Conservation (phyloP, 1,139 yeast species). For the Candida mesenterica region DNA sequence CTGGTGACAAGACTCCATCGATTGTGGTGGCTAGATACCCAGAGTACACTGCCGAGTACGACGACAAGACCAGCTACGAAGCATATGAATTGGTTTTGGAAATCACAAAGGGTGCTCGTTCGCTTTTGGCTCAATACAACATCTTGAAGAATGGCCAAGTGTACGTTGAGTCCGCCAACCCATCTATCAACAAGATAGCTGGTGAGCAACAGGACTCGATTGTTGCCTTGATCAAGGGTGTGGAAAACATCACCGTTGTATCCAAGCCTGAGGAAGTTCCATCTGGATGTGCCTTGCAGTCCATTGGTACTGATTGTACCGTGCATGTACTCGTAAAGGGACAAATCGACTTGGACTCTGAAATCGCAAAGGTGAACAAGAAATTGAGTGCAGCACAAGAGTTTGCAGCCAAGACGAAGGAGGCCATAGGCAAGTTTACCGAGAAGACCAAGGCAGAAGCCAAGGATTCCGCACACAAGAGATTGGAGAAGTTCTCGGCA, state of each 20-base stretch:
- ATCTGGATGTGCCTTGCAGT: constrained; percentile 83
- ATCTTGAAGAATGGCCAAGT: constrained; percentile 87
- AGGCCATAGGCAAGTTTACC: constrained; percentile 67
- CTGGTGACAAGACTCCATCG: constrained; percentile 64
- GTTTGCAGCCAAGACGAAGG: constrained; percentile 36
- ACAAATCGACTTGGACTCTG: constrained; percentile 88
- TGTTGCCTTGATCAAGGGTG: constrained; percentile 89
- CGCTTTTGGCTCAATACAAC: constrained; percentile 84
- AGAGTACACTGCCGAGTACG: constrained; percentile 55
- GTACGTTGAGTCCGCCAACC: constrained; percentile 65
- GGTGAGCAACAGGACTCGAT: constrained; percentile 76
- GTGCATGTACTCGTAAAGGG: constrained; percentile 94
- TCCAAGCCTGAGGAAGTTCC: constrained; percentile 58
- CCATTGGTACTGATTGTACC: constrained; percentile 76
- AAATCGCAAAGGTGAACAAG: constrained; percentile 77
- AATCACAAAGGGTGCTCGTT: constrained; percentile 88
- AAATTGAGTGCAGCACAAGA: constrained; percentile 68
- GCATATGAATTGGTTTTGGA: constrained; percentile 84
- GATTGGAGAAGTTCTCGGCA: constrained; percentile 71
- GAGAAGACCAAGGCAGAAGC: constrained; percentile 83
- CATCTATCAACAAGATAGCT: constrained; percentile 51
- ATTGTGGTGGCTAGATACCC: constrained; percentile 84
- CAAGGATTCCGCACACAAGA: constrained; percentile 68
- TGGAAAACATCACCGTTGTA: constrained; percentile 66
- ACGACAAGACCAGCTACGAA: constrained; percentile 60